Conservation (phyloP, 495 filamentous ascomycete species). For the Pyrenula massariospora region DNA sequence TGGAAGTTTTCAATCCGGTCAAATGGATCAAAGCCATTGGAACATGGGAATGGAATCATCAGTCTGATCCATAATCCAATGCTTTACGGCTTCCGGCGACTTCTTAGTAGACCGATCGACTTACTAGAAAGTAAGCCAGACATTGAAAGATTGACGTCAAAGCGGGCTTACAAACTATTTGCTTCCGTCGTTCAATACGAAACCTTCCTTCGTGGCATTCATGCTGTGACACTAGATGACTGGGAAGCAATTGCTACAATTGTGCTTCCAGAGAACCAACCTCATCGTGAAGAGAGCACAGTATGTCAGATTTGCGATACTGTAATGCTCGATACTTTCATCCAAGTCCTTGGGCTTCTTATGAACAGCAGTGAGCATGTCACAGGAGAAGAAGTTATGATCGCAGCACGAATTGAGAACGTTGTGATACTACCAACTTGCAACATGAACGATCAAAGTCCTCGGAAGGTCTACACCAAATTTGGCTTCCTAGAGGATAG, state of each 20-base stretch:
- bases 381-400: slow-evolving; percentile 13
- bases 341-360: slow-evolving; percentile 22
- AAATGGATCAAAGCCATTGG: background rate
- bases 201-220: slow-evolving; percentile 11
- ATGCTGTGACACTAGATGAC: slow-evolving; percentile 10
- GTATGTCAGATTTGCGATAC: slow-evolving; percentile 11
- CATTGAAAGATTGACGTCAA: slow-evolving; percentile 5
- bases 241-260: slow-evolving; percentile 14
- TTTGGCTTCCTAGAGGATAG: slow-evolving; percentile 5
- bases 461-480: slow-evolving; percentile 18
- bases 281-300: slow-evolving; percentile 9
- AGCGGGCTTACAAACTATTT: slow-evolving; percentile 14
- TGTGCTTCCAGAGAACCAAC: background rate
- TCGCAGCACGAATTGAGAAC: slow-evolving; percentile 12
- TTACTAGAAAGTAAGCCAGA: background rate
- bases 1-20: background rate
- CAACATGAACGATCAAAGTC: no score
- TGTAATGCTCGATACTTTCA: slow-evolving; percentile 18
- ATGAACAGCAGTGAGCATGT: slow-evolving; percentile 16
- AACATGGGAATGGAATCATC: background rate
- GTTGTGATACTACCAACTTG: slow-evolving; percentile 9
- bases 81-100: background rate
- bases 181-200: slow-evolving; percentile 16
- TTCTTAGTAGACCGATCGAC: background rate
- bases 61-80: background rate